Conservation (phyloP, 352 stramenopile genomes). For the Globisporangium okanoganense region DNA sequence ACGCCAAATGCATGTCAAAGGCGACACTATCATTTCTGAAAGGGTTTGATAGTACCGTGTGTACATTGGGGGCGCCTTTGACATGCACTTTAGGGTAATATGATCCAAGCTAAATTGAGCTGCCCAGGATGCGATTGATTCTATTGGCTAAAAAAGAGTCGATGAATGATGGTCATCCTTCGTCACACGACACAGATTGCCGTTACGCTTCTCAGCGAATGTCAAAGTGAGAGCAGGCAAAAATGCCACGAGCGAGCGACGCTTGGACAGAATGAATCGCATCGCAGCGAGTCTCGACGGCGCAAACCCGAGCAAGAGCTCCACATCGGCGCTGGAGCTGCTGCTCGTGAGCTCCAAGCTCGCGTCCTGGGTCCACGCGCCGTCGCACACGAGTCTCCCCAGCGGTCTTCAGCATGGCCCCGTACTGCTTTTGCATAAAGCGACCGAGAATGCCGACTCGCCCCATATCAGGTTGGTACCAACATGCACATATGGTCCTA, state of each 20-base stretch:
- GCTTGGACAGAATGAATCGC: conserved; percentile 3
- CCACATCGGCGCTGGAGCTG: conserved; percentile 19
- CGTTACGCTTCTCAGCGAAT: background rate
- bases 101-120: too few species aligned
- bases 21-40: too few species aligned
- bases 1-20: too few species aligned
- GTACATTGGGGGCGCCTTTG: too few species aligned
- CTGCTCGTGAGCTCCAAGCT: conserved; percentile 21
- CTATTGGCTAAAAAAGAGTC: too few species aligned
- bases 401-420: conserved; percentile 26
- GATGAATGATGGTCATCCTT: too few species aligned
- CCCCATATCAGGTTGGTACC: conserved; percentile 34
- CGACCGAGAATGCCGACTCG: conserved; percentile 25
- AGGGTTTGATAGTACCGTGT: too few species aligned
- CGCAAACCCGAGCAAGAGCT: background rate
- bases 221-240: background rate
- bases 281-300: conserved; percentile 1
- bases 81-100: too few species aligned
- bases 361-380: conserved; percentile 19
- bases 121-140: too few species aligned
- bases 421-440: conserved; percentile 25
- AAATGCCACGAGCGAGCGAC: background rate
- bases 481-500: too few species aligned
- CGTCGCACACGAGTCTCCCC: conserved; percentile 24
- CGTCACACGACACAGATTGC: background rate